Percentiles rank a stretch among this genome's conserved stretches.
Evolutionary conservation across 768 basidiomycete species (phyloP).

Genomic region (Rhodosporidiobolus odoratus): DNA sequence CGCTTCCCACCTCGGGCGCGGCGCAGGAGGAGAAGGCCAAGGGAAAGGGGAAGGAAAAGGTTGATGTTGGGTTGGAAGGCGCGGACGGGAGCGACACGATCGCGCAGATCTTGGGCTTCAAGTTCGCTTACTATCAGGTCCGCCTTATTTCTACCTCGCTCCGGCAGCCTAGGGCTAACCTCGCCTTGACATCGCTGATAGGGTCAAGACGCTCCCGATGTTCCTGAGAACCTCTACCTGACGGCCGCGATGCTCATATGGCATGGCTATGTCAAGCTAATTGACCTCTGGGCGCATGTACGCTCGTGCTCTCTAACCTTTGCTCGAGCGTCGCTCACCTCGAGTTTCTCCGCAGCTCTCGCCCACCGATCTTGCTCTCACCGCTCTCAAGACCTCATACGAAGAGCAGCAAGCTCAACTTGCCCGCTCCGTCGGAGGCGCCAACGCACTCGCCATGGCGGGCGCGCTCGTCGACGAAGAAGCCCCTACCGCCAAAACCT

Average conservation of each 20-base stretch:
- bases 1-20: conserved; percentile 34
- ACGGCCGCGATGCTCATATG: conserved; percentile 81
- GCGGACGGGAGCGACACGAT: conserved; percentile 41
- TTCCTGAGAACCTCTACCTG: conserved; percentile 69
- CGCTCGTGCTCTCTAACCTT: conserved; percentile 41
- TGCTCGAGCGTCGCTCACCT: conserved; percentile 5
- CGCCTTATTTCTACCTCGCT: conserved; percentile 37
- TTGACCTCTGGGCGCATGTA: conserved; percentile 91
- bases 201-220: conserved; percentile 57
- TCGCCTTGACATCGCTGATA: conserved; percentile 47
- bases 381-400: conserved; percentile 61
- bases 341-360: conserved; percentile 53
- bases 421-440: conserved; percentile 51
- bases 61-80: conserved; percentile 41
- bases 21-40: conserved; percentile 39
- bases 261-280: conserved; percentile 76
- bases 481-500: conserved; percentile 33
- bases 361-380: conserved; percentile 69
- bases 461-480: conserved; percentile 60
- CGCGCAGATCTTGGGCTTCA: conserved; percentile 95
- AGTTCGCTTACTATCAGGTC: conserved; percentile 86
- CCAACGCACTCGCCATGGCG: conserved; percentile 74
- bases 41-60: conserved; percentile 37
- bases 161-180: neutral
- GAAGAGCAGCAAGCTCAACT: conserved; percentile 59